phyloP scores from a whole-genome alignment of 306 rosid genomes.

The Argentina anserina region DNA sequence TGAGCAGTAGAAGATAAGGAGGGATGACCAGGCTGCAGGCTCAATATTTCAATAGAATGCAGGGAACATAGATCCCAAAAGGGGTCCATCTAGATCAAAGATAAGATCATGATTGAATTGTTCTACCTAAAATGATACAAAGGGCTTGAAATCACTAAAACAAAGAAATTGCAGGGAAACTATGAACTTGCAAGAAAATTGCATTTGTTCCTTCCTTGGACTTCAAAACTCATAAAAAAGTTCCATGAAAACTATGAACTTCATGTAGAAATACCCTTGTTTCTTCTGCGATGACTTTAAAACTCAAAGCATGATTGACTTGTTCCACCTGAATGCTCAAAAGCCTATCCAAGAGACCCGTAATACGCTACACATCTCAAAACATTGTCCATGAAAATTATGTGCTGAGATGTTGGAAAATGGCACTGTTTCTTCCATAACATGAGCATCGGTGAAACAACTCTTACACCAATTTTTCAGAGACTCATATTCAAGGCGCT shows the following conservation, averaged over 20 bases:
- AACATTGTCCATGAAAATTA: background rate
- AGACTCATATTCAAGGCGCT: constrained; percentile 36
- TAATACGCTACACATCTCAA: background rate
- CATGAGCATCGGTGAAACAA: constrained; percentile 30
- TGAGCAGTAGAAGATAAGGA: background rate
- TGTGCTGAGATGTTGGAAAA: constrained; percentile 24
- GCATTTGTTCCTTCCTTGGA: background rate
- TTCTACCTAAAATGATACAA: constrained; percentile 15
- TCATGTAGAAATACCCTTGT: constrained; percentile 14
- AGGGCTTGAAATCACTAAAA: background rate
- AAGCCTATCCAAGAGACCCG: background rate
- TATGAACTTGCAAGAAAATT: background rate
- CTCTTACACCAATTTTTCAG: constrained; percentile 31
- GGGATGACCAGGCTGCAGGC: constrained; percentile 12
- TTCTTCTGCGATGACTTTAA: constrained; percentile 8
- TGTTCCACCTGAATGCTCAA: constrained; percentile 4
- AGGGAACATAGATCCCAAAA: constrained; percentile 2
- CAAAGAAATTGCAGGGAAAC: background rate
- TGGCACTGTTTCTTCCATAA: constrained; percentile 23
- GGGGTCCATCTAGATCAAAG: background rate
- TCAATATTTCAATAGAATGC: background rate
- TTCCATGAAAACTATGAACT: background rate
- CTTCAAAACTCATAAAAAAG: background rate
- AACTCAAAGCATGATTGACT: background rate
- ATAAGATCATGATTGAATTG: background rate